Percentiles rank a stretch among this genome's conserved stretches.
phyloP scores from a whole-genome alignment of 768 basidiomycete species.

The Mrakia gelida region DNA sequence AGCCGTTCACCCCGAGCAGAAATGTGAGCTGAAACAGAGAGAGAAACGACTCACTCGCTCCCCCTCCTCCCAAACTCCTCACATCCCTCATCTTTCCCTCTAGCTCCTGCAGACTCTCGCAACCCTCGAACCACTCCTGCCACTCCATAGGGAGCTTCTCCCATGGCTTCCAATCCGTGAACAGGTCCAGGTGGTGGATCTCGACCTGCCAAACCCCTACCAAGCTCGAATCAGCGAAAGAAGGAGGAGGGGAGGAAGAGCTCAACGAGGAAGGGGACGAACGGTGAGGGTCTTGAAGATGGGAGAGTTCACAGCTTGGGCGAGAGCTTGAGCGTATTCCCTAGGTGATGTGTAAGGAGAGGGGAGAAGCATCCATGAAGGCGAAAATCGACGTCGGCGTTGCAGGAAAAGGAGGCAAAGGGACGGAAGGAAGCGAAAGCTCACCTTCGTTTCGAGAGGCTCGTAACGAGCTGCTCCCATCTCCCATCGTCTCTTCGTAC shows the following conservation, averaged over 20 bases:
- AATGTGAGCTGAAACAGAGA: too few species aligned
- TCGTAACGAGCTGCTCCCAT: too few species aligned
- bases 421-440: background rate
- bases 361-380: background rate
- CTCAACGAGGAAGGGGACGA: background rate
- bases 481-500: background rate
- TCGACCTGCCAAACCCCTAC: too few species aligned
- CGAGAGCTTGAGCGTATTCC: background rate
- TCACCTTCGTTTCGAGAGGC: too few species aligned
- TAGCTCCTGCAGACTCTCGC: background rate
- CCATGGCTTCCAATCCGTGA: background rate
- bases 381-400: background rate
- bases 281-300: slow-evolving; percentile 4
- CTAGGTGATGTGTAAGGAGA: background rate
- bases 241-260: background rate
- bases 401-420: background rate
- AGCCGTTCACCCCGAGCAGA: too few species aligned
- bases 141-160: background rate
- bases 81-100: background rate
- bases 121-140: background rate
- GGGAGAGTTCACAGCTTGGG: background rate
- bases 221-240: background rate
- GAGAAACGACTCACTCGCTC: background rate
- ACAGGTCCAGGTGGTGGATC: background rate
- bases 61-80: background rate